Evolutionary conservation across 768 basidiomycete genomes (phyloP).

Genomic region (Tubosaeta brunneosetosa): DNA sequence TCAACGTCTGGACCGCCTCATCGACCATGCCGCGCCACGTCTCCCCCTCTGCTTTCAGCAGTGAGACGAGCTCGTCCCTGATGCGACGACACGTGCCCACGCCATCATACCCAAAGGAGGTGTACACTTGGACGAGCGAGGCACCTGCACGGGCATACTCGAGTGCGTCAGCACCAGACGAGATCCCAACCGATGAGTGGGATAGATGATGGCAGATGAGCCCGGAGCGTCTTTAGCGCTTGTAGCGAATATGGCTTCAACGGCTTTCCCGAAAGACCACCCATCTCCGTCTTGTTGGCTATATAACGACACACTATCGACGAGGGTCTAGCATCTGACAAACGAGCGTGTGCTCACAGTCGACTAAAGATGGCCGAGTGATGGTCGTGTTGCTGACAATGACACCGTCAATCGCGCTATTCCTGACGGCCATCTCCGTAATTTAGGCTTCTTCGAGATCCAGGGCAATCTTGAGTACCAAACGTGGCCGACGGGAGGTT

Average conservation of each 20-base stretch:
- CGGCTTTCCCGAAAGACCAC: too few relatives aligned
- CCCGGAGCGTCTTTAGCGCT: constrained; percentile 72
- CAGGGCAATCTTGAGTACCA: too few relatives aligned
- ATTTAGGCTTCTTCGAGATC: constrained; percentile 76
- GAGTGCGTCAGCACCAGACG: constrained; percentile 79
- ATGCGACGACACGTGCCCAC: constrained; percentile 80
- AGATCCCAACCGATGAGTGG: constrained; percentile 93
- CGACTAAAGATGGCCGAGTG: constrained; percentile 62
- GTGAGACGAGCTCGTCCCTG: constrained; percentile 79
- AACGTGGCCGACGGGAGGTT: constrained; percentile 58
- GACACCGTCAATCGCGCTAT: constrained; percentile 80
- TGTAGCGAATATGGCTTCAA: too few relatives aligned
- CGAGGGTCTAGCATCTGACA: not conserved
- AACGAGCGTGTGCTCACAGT: constrained; percentile 40
- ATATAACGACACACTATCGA: constrained; percentile 18
- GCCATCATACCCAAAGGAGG: constrained; percentile 86
- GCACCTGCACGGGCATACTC: constrained; percentile 90
- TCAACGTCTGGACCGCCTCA: constrained; percentile 48
- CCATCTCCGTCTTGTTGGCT: too few relatives aligned
- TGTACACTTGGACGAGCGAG: constrained; percentile 86
- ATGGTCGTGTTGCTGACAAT: constrained; percentile 97
- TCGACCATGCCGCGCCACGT: constrained; percentile 72
- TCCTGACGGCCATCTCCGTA: constrained; percentile 76
- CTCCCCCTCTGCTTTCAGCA: constrained; percentile 60
- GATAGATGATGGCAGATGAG: constrained; percentile 70